Evolutionary conservation across 2,329 filamentous ascomycete genomes (phyloP).

Genomic region (Beauveria asiatica): DNA sequence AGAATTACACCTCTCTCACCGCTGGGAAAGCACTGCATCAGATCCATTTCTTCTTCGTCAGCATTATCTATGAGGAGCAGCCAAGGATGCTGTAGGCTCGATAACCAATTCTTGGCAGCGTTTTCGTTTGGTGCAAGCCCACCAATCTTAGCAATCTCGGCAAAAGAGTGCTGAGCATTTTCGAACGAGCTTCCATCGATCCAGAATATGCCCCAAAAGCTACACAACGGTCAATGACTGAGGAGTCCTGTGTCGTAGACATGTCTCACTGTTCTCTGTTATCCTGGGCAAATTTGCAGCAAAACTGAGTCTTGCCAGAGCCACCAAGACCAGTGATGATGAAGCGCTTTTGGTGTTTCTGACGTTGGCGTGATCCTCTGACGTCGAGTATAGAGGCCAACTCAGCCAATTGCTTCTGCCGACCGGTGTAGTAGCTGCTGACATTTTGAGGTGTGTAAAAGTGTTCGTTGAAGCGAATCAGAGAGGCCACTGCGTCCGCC

Average conservation of each 20-base stretch:
- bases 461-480: not conserved
- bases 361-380: not conserved
- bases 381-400: not conserved
- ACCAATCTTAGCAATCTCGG: not conserved
- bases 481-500: not conserved
- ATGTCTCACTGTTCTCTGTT: not conserved
- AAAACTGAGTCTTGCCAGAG: slow-evolving; percentile 12
- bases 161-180: not conserved
- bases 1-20: slow-evolving; percentile 10
- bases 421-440: slow-evolving; percentile 1
- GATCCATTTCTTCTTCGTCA: not conserved
- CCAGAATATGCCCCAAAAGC: slow-evolving; percentile 11
- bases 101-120: slow-evolving; percentile 7
- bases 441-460: not conserved
- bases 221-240: not conserved
- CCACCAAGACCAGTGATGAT: slow-evolving; percentile 8
- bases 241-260: not conserved
- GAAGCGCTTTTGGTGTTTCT: slow-evolving; percentile 8
- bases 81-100: slow-evolving; percentile 1
- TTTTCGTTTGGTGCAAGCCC: slow-evolving; percentile 6
- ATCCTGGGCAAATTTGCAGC: slow-evolving; percentile 11
- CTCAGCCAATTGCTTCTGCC: not conserved
- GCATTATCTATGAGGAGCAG: slow-evolving; percentile 11
- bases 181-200: slow-evolving; percentile 8
- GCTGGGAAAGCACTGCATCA: slow-evolving; percentile 8